Evolutionary conservation across 2,329 filamentous ascomycete species (phyloP).

Genomic region (Colletotrichum lentis): DNA sequence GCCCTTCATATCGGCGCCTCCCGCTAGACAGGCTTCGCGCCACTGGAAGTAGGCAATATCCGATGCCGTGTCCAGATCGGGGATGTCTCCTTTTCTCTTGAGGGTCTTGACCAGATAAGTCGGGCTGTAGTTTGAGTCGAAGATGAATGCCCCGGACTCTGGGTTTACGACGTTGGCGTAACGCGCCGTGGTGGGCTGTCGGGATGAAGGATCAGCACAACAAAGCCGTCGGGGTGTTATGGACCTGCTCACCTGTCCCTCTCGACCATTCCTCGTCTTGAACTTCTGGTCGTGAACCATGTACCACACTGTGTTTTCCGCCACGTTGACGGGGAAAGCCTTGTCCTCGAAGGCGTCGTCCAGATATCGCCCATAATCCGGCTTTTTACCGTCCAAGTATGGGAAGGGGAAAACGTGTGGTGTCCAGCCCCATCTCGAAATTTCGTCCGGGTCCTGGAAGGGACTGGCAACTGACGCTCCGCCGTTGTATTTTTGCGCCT

Average conservation of each 20-base stretch:
- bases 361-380: too few species aligned
- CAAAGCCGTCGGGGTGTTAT: neutral
- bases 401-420: neutral
- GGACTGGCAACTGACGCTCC: neutral
- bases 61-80: slow-evolving; percentile 9
- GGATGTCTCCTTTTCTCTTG: neutral
- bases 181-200: neutral
- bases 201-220: neutral
- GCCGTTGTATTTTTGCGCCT: too few species aligned
- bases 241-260: neutral
- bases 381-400: neutral
- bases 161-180: slow-evolving; percentile 10
- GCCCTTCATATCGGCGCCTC: neutral
- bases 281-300: too few species aligned
- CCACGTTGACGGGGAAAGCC: too few species aligned
- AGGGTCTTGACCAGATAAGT: too few species aligned
- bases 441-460: neutral
- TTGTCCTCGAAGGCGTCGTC: too few species aligned
- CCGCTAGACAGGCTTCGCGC: neutral
- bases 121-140: slow-evolving; percentile 3
- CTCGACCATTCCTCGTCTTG: too few species aligned
- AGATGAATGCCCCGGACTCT: slow-evolving; percentile 6
- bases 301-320: too few species aligned
- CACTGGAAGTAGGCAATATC: slow-evolving; percentile 23
- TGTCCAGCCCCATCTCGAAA: neutral